These are phyloP conservation scores for Xylaria flabelliformis DNA, from an alignment of 495 filamentous ascomycete species.

Conservation along the genomic window DNA sequence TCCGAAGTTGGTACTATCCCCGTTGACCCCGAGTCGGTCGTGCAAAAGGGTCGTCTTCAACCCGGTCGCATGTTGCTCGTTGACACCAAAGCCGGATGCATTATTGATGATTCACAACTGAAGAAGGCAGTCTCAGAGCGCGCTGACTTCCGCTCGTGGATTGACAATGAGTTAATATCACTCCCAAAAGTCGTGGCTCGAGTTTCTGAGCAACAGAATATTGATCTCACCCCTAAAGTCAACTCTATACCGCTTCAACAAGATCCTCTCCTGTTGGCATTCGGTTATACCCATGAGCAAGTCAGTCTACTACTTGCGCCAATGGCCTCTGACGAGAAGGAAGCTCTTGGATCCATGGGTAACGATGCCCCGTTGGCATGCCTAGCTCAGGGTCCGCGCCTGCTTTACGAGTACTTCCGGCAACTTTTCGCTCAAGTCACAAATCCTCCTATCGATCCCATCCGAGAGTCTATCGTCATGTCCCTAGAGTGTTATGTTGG, in stretches of 20 bases:
- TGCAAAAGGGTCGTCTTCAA: conserved; percentile 95
- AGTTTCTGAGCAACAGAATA: conserved; percentile 35
- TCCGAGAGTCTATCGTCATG: conserved; percentile 99
- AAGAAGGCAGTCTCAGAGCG: conserved; percentile 87
- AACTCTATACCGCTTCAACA: conserved; percentile 80
- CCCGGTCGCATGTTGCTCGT: conserved; percentile 98
- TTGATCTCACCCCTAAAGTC: conserved; percentile 69
- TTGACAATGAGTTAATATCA: conserved; percentile 85
- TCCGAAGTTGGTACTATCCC: conserved; percentile 96
- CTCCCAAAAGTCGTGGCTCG: conserved; percentile 69
- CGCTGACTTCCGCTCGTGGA: conserved; percentile 86
- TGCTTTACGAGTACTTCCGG: conserved; percentile 98
- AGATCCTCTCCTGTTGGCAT: conserved; percentile 84
- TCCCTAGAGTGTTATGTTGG: conserved; percentile 97
- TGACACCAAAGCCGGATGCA: conserved; percentile 92
- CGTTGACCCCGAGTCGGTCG: conserved; percentile 86
- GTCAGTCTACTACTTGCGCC: conserved; percentile 92
- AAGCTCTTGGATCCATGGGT: conserved; percentile 99
- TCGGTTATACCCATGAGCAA: conserved; percentile 97
- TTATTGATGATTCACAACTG: conserved; percentile 94
- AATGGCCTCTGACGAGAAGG: conserved; percentile 98
- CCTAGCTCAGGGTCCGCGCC: conserved; percentile 84
- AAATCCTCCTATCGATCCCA: conserved; percentile 98
- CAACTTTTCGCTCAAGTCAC: conserved; percentile 99
- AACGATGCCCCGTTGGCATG: conserved; percentile 97